Percentiles rank a stretch among this genome's conserved stretches.
Evolutionary conservation across 306 rosid species (phyloP).

Genomic region (barrel medic (Medicago truncatula)): DNA sequence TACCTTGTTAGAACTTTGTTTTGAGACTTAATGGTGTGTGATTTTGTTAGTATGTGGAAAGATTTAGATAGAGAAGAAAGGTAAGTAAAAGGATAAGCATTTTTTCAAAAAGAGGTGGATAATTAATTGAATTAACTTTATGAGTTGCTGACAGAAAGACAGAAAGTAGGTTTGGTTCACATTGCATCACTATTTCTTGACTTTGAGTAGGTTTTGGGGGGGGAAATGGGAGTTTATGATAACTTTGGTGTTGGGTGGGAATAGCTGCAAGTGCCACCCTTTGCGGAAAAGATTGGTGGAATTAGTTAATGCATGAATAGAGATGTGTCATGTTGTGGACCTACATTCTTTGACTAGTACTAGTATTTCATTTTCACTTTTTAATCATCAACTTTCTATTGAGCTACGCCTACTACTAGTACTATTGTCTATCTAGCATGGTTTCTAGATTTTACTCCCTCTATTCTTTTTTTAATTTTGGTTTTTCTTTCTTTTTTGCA

Average conservation of each 20-base stretch:
- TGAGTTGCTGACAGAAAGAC: constrained; percentile 56
- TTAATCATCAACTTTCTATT: neutral
- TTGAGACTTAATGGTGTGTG: constrained; percentile 15
- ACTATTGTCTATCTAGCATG: no score
- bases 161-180: constrained; percentile 47
- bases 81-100: neutral
- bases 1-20: constrained; percentile 32
- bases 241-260: constrained; percentile 12
- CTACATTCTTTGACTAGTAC: constrained; percentile 46
- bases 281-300: constrained; percentile 29
- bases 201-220: constrained; percentile 37
- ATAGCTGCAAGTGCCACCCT: constrained; percentile 22
- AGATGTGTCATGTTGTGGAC: constrained; percentile 32
- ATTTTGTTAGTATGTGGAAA: constrained; percentile 29
- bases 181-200: constrained; percentile 16
- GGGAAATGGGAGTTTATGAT: constrained; percentile 29
- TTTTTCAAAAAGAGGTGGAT: constrained; percentile 36
- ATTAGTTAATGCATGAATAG: constrained; percentile 39
- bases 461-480: no score
- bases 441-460: no score
- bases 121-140: constrained; percentile 29
- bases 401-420: no score
- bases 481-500: no score
- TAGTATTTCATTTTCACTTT: neutral
- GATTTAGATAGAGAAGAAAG: constrained; percentile 18